phyloP scores from a whole-genome alignment of 2,329 filamentous ascomycete species.

The Fusarium sp. region DNA sequence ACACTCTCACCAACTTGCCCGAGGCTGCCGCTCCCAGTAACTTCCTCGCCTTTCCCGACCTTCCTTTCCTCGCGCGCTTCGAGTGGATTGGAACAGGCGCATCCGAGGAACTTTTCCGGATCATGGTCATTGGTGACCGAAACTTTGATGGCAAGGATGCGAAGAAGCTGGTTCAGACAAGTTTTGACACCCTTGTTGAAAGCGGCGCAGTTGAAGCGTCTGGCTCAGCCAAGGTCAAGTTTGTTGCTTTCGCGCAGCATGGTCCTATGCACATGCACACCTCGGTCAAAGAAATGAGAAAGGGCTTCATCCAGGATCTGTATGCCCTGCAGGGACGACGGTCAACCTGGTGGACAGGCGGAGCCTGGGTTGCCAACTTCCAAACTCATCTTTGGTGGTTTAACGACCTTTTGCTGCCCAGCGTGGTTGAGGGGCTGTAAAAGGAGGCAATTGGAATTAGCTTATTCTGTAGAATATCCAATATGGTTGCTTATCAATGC shows the following conservation, averaged over 20 bases:
- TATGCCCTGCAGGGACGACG: conserved; percentile 57
- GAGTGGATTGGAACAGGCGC: conserved; percentile 46
- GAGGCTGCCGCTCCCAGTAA: conserved; percentile 32
- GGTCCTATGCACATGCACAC: conserved; percentile 52
- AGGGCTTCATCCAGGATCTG: conserved; percentile 56
- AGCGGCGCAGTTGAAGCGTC: conserved; percentile 40
- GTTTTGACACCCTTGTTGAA: conserved; percentile 46
- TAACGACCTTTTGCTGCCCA: conserved; percentile 44
- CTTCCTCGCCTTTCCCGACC: conserved; percentile 33
- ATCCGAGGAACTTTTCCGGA: conserved; percentile 45
- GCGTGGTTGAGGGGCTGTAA: conserved; percentile 23
- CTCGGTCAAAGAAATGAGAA: conserved; percentile 47
- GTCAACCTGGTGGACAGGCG: conserved; percentile 60
- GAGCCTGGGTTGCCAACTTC: conserved; percentile 51
- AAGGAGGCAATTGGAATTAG: background rate
- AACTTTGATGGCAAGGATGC: conserved; percentile 34
- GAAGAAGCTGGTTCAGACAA: conserved; percentile 41
- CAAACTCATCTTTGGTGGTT: conserved; percentile 51
- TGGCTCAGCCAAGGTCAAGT: conserved; percentile 43
- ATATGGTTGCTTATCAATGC: background rate
- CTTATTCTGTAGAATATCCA: background rate
- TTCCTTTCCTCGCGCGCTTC: conserved; percentile 40
- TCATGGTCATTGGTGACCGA: conserved; percentile 45
- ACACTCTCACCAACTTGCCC: conserved; percentile 39
- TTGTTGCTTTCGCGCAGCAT: conserved; percentile 52